A percentile compares a stretch with the other conserved stretches of the same genome.
phyloP scores from a whole-genome alignment of 306 rosid species.

The Calophaca sinica region DNA sequence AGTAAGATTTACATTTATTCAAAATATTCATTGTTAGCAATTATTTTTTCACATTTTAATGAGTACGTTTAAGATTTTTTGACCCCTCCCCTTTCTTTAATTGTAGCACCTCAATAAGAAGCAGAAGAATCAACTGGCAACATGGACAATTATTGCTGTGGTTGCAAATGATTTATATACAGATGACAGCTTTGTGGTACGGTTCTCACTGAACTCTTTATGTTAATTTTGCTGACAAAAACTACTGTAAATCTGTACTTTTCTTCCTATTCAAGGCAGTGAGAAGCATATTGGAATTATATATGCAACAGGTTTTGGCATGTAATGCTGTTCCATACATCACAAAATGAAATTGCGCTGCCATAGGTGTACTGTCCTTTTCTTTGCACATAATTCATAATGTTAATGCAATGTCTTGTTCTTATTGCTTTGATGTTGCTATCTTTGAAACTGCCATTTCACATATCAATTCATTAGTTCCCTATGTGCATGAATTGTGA shows the following conservation, averaged over 20 bases:
- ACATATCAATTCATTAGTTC: constrained; percentile 9
- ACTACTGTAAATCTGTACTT: neutral
- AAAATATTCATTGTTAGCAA: neutral
- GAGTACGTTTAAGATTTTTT: constrained; percentile 32
- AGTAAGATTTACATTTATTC: constrained; percentile 52
- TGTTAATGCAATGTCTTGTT: neutral
- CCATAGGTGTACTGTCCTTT: constrained; percentile 27
- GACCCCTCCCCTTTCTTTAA: constrained; percentile 17
- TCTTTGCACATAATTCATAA: neutral
- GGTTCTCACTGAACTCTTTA: constrained; percentile 41
- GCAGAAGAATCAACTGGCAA: constrained; percentile 75
- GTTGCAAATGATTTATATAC: constrained; percentile 82
- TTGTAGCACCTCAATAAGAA: constrained; percentile 73
- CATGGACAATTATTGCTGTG: constrained; percentile 75
- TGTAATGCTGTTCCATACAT: constrained; percentile 38
- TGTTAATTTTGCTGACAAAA: constrained; percentile 12
- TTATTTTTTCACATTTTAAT: neutral
- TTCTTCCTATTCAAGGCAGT: constrained; percentile 37
- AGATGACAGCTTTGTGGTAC: constrained; percentile 94
- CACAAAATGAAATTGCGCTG: constrained; percentile 28
- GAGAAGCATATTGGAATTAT: constrained; percentile 22
- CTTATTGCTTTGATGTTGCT: constrained; percentile 28
- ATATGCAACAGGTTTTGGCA: constrained; percentile 40
- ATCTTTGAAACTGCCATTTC: constrained; percentile 22
- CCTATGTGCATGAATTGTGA: constrained; percentile 11